A percentile compares a stretch with the other conserved stretches of the same genome.
phyloP scores from a whole-genome alignment of 768 basidiomycete species.

The Trametes cubensis region DNA sequence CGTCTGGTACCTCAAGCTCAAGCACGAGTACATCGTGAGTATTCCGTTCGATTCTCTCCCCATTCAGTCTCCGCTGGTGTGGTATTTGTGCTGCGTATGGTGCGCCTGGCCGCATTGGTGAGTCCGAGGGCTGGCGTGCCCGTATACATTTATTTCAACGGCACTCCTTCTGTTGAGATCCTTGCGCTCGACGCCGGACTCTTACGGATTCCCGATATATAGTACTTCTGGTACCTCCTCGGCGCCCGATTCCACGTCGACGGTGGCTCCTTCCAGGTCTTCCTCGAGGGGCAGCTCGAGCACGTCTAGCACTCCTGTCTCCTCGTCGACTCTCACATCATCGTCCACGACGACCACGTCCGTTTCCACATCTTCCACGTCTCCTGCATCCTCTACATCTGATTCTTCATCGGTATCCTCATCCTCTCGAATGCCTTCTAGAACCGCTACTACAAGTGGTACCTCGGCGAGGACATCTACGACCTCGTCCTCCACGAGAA shows the following conservation, averaged over 20 bases:
- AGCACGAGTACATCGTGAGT: slow-evolving; percentile 14
- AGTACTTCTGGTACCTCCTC: background rate
- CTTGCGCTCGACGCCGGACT: slow-evolving; percentile 12
- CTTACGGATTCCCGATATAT: slow-evolving; percentile 2
- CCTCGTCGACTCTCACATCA: background rate
- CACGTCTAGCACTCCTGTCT: background rate
- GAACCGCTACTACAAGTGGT: background rate
- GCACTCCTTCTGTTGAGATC: slow-evolving; percentile 1
- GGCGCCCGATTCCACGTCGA: background rate
- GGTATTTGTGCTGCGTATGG: background rate
- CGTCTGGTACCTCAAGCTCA: background rate
- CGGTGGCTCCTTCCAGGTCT: slow-evolving; percentile 2
- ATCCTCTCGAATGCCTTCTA: slow-evolving; percentile 5
- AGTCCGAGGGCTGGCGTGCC: background rate
- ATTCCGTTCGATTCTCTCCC: slow-evolving; percentile 3
- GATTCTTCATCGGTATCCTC: slow-evolving; percentile 3
- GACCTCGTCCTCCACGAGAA: background rate
- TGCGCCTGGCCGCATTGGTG: background rate
- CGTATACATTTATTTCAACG: background rate
- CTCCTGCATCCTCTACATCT: background rate
- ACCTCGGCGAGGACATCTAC: background rate
- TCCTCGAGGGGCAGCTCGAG: background rate
- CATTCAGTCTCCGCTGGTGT: background rate
- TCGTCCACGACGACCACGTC: background rate
- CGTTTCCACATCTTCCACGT: background rate